phyloP scores from a whole-genome alignment of 495 filamentous ascomycete genomes.

The Letharia lupina region DNA sequence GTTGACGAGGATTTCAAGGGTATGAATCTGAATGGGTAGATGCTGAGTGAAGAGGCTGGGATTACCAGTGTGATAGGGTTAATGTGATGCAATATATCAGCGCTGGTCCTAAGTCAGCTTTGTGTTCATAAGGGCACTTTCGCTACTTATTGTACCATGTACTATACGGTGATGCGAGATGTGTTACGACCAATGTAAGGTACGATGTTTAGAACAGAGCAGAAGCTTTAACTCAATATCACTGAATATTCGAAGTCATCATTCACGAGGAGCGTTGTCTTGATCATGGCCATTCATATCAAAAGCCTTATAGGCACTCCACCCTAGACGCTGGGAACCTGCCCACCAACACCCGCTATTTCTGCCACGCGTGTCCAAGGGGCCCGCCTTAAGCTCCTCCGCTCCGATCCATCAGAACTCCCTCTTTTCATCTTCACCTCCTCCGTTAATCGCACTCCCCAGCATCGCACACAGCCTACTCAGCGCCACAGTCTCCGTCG shows the following conservation, averaged over 20 bases:
- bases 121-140: neutral
- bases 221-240: neutral
- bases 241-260: neutral
- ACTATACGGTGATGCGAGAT: neutral
- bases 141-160: neutral
- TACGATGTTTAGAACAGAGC: neutral
- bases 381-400: neutral
- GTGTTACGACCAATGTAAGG: neutral
- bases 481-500: conserved; percentile 92
- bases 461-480: conserved; percentile 73
- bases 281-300: neutral
- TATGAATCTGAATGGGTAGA: conserved; percentile 29
- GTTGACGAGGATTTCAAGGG: conserved; percentile 48
- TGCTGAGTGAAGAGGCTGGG: conserved; percentile 5
- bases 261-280: neutral
- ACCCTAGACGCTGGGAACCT: neutral
- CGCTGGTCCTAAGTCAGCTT: neutral
- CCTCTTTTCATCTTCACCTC: conserved; percentile 32
- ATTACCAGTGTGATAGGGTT: neutral
- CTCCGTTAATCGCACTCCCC: conserved; percentile 64
- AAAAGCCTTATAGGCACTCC: neutral
- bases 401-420: neutral
- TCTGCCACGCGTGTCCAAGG: neutral
- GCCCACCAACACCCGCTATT: neutral
- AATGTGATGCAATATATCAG: neutral